Conservation (phyloP, 495 filamentous ascomycete genomes). For the Daldinia bambusicola region DNA sequence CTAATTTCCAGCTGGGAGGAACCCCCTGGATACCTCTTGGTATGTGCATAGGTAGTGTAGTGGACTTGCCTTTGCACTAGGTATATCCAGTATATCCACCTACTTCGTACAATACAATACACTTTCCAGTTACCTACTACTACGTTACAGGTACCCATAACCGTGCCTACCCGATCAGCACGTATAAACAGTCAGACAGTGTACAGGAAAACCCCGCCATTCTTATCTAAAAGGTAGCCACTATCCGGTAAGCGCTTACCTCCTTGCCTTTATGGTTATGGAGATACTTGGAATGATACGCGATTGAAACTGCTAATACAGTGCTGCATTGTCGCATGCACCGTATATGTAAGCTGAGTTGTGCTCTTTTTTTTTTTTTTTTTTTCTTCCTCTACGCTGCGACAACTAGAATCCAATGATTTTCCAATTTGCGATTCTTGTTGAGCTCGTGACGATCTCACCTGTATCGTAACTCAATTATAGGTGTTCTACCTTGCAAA, state of each 20-base stretch:
- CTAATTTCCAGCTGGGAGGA: slow-evolving; percentile 5
- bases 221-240: background rate
- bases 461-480: slow-evolving; percentile 16
- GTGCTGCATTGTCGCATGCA: background rate
- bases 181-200: background rate
- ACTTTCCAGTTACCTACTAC: background rate
- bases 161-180: slow-evolving; percentile 1
- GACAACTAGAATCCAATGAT: background rate
- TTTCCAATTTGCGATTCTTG: slow-evolving; percentile 16
- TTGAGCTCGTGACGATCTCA: slow-evolving; percentile 23
- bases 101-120: too few species aligned
- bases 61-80: background rate
- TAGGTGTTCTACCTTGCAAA: slow-evolving; percentile 1
- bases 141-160: too few species aligned
- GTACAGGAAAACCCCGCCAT: slow-evolving; percentile 1
- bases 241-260: background rate
- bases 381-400: background rate
- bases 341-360: slow-evolving; percentile 9
- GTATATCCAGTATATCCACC: too few species aligned
- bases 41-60: background rate
- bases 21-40: slow-evolving; percentile 1
- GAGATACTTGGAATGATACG: background rate
- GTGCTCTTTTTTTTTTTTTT: background rate
- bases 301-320: background rate
- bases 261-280: background rate